A percentile compares a stretch with the other conserved stretches of the same genome.
These are phyloP conservation scores for Arachis hypogaea DNA, from an alignment of 306 rosid species.

Conservation along the genomic window DNA sequence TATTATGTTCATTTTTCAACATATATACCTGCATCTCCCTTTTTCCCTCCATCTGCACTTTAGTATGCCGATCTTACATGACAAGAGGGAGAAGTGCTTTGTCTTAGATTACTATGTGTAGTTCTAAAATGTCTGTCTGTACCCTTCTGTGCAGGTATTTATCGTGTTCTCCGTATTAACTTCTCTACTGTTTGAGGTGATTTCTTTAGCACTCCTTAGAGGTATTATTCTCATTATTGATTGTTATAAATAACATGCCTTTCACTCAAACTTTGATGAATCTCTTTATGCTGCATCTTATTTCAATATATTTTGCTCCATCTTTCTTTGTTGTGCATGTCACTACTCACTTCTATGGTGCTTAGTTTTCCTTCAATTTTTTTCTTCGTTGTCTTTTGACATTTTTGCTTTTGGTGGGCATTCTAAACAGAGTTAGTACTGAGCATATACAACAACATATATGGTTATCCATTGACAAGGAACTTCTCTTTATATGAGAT, in stretches of 20 bases:
- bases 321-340: conserved; percentile 33
- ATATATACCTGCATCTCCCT: not conserved
- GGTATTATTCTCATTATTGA: conserved; percentile 54
- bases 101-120: not conserved
- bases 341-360: conserved; percentile 14
- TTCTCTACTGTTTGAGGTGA: conserved; percentile 73
- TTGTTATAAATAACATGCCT: conserved; percentile 9
- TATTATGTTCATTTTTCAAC: conserved; percentile 19
- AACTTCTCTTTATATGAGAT: conserved; percentile 9
- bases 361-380: conserved; percentile 19
- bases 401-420: not conserved
- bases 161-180: conserved; percentile 62
- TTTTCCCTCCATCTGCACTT: not conserved
- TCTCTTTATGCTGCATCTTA: conserved; percentile 21
- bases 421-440: conserved; percentile 7
- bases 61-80: conserved; percentile 3
- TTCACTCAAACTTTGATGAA: conserved; percentile 15
- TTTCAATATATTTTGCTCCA: conserved; percentile 10
- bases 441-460: conserved; percentile 1
- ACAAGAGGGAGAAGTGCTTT: not conserved
- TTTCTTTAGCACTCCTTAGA: conserved; percentile 67
- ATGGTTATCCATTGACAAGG: conserved; percentile 4
- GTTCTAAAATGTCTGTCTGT: conserved; percentile 33
- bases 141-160: conserved; percentile 73
- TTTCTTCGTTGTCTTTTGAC: not conserved